Evolutionary conservation across 2,329 filamentous ascomycete genomes (phyloP), one percentile per base, ranked within the genome.

Genomic region (Ascochyta koolunga): DNA sequence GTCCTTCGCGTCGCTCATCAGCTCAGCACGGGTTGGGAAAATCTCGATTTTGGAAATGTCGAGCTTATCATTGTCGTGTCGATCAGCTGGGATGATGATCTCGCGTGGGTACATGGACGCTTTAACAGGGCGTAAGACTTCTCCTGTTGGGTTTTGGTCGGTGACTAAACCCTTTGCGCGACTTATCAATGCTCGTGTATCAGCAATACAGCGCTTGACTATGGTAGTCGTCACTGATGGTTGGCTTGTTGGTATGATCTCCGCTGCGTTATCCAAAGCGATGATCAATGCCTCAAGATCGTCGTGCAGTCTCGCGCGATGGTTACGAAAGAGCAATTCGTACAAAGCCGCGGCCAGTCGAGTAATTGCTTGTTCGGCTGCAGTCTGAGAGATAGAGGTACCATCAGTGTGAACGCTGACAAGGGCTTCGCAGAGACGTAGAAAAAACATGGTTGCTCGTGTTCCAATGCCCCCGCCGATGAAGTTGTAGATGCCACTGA

Each of bases 1-100:
- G 9, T 74, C 69, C 27, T 81, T 46, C 67, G 62, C 3, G 71
- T 79, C 40, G 75, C 78, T 65, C 47, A 65, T 39, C 2, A 75
- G 68, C 43, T 76, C 72, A 11, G 64, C 59, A 2, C 52, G 56
- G 1, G 70, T 73, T 0, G 73, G 72, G 4, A 75, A 68, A 4
- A 75, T 66, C 4, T 51, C 21, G n/a, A 75, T 66, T 0, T 69
- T 31, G 0, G 55, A 35, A 3, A 76, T 74, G 41, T 74, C 66
- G 7, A 21, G 51, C 7, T 68, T 63, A 44, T 75, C 72, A 24
- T 76, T 76, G 29, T 74, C 65, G 38, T 74, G 66, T 6, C 69
- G 62, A 21, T 60, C 44, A 1, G 50, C 49, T 1, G 70, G 69
- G 0, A 68, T 44, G 0, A 64, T 45, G 1, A 70, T 2, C 10